Evolutionary conservation across 768 basidiomycete genomes (phyloP), one percentile per base, ranked within the genome.

Genomic region (Tricholoma hemisulphureum): DNA sequence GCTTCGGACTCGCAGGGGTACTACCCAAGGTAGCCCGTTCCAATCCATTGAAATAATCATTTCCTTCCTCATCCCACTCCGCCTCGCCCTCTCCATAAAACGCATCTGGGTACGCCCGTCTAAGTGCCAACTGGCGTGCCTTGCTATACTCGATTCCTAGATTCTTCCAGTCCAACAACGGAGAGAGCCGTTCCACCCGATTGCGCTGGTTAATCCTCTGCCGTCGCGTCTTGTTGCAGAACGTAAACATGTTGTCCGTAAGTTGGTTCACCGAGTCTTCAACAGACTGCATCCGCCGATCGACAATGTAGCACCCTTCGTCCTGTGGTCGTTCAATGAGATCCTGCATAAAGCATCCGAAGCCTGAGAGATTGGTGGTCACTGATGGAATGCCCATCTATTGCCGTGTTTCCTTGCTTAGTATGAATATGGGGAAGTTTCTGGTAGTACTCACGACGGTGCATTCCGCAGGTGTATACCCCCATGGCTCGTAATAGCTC

Each of bases 131-230:
- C 73, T 96, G 95, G 39, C 97, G 79, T 23, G 93, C 91, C 78
- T 98, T 99, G 71, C 89, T 87, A 73, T 99, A 99, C 73, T 99
- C 97, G 60, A 98, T 83, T 2, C 97, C 97, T 28, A 99, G 78
- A 68, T 93, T 93, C 79, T 99, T 99, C 97, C 97, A 98, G 71
- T 99, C 97, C 58, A 99, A 79, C 56, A 99, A 73, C 14, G 96
- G 96, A 51, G 86, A 89, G 16, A 99, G 80, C 24, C 97, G 85
- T 71, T 99, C 97, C 54, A 98, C 96, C 41, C 97, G 86, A 77
- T 98, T 99, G 29, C 97, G 89, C 76, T 98, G 97, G 75, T 99
- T 98, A 73, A 98, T 98, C 50, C 97, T 84, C 72, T 98, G 97
- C 43, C 97, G 83, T n/a, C 97, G 82, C 4, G 94, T 88, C 80